Conservation (phyloP, 208 protist genomes). For the Wallacemonas collosoma region DNA sequence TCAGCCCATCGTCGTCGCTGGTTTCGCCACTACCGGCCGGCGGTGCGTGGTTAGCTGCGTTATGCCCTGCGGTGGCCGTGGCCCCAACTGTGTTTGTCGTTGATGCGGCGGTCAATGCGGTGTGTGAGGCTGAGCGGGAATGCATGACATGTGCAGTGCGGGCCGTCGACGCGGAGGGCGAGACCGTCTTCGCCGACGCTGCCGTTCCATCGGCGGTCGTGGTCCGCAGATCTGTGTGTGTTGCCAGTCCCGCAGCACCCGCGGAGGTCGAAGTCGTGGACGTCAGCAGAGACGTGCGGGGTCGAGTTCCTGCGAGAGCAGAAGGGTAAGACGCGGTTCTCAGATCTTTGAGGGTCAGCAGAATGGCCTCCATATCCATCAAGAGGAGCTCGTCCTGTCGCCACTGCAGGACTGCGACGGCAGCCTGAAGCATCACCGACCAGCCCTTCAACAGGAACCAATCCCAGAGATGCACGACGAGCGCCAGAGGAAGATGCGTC, state of each 20-base stretch:
- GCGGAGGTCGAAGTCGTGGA: neutral
- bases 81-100: too few species aligned
- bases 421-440: conserved; percentile 47
- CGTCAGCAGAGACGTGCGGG: neutral
- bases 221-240: too few species aligned
- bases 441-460: conserved; percentile 54
- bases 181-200: too few species aligned
- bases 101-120: too few species aligned
- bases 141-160: too few species aligned
- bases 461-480: conserved; percentile 58
- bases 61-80: too few species aligned
- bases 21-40: too few species aligned
- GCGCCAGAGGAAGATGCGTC: conserved; percentile 46
- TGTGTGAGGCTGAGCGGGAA: too few species aligned
- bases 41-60: too few species aligned
- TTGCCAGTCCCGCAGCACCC: too few species aligned
- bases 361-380: conserved; percentile 44
- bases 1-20: conserved; percentile 1
- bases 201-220: too few species aligned
- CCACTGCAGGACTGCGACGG: conserved; percentile 47
- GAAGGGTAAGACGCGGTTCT: neutral
- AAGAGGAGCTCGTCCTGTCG: conserved; percentile 42
- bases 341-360: conserved; percentile 42
- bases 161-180: too few species aligned
- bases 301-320: neutral